A percentile compares a stretch with the other conserved stretches of the same genome.
Evolutionary conservation across 2,329 filamentous ascomycete genomes (phyloP).

Genomic region (Phaeosphaeriaceae sp.): DNA sequence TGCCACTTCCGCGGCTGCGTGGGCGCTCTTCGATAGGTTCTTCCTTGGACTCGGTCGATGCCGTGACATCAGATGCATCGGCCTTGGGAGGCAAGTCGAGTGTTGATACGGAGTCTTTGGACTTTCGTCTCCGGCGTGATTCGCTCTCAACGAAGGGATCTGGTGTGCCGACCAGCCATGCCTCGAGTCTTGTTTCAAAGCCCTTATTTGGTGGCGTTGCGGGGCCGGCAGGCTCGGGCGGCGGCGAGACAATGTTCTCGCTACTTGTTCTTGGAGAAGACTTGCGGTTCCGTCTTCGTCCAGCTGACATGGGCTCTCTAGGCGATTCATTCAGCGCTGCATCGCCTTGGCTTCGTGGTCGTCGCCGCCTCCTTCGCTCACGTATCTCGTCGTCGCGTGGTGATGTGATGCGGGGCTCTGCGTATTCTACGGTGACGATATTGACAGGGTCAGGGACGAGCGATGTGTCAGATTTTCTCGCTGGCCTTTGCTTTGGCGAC

Average conservation of each 20-base stretch:
- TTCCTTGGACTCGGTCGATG: slow-evolving; percentile 30
- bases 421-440: slow-evolving; percentile 38
- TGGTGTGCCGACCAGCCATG: slow-evolving; percentile 65
- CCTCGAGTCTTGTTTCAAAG: slow-evolving; percentile 62
- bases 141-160: slow-evolving; percentile 60
- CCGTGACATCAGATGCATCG: slow-evolving; percentile 36
- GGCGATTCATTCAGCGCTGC: slow-evolving; percentile 33
- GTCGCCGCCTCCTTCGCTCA: slow-evolving; percentile 37
- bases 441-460: slow-evolving; percentile 31
- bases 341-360: slow-evolving; percentile 32
- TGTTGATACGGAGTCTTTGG: slow-evolving; percentile 40
- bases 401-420: slow-evolving; percentile 25
- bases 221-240: slow-evolving; percentile 21
- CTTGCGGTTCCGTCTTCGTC: slow-evolving; percentile 29
- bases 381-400: slow-evolving; percentile 32
- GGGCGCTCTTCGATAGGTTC: slow-evolving; percentile 25
- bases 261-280: slow-evolving; percentile 35
- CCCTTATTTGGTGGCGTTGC: slow-evolving; percentile 51
- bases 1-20: slow-evolving; percentile 30
- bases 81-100: slow-evolving; percentile 28
- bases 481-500: slow-evolving; percentile 22
- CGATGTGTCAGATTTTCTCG: slow-evolving; percentile 32
- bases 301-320: slow-evolving; percentile 23
- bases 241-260: slow-evolving; percentile 17
- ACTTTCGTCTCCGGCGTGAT: slow-evolving; percentile 31